phyloP scores from a whole-genome alignment of 2,329 filamentous ascomycete genomes.

The Parastagonospora avenae region DNA sequence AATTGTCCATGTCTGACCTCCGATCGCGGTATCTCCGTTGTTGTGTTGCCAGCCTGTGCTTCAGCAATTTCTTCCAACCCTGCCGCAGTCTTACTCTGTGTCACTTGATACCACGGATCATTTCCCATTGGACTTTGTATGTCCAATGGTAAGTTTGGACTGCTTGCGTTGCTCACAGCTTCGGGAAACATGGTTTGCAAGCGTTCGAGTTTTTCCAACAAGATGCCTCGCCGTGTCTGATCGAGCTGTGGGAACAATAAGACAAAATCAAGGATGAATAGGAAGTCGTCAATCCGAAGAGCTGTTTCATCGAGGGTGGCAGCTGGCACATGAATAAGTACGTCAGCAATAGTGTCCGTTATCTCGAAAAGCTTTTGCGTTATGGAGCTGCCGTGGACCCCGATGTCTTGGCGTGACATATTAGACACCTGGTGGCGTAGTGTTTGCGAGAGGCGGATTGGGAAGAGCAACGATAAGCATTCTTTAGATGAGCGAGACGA shows the following conservation, averaged over 20 bases:
- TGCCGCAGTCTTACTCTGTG: conserved; percentile 41
- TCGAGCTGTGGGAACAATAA: conserved; percentile 57
- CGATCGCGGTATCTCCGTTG: conserved; percentile 7
- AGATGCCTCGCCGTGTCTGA: conserved; percentile 52
- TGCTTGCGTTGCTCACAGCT: conserved; percentile 38
- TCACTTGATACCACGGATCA: conserved; percentile 43
- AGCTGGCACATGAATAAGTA: conserved; percentile 58
- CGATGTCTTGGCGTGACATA: conserved; percentile 55
- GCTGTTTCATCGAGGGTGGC: conserved; percentile 54
- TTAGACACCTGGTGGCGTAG: conserved; percentile 50
- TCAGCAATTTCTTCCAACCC: conserved; percentile 28
- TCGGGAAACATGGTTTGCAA: conserved; percentile 44
- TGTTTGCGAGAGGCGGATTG: conserved; percentile 51
- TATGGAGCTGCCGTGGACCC: conserved; percentile 62
- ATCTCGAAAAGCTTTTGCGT: conserved; percentile 66
- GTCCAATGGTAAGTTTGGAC: conserved; percentile 38
- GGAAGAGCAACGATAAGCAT: conserved; percentile 52
- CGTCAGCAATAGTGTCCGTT: conserved; percentile 64
- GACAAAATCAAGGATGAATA: conserved; percentile 58
- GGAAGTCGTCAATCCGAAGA: conserved; percentile 59
- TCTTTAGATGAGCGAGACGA: conserved; percentile 47
- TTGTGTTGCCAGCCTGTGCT: neutral
- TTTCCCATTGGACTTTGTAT: conserved; percentile 29
- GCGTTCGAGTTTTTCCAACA: conserved; percentile 50
- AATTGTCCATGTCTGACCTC: conserved; percentile 24